These are phyloP conservation scores for Phytophthora idaei DNA, from an alignment of 352 stramenopile species.

Conservation along the genomic window DNA sequence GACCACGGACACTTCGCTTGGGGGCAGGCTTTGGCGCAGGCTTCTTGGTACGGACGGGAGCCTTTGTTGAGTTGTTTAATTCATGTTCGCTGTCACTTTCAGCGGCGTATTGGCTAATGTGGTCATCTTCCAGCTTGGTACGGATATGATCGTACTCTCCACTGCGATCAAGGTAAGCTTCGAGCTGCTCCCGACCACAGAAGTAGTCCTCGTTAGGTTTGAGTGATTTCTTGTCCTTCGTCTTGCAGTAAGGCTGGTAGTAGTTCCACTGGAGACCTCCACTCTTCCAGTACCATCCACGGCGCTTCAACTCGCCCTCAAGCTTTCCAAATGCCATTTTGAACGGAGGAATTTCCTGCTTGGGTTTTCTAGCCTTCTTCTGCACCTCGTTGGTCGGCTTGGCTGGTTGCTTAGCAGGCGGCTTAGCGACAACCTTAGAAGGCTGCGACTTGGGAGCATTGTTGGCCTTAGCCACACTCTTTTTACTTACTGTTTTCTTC, in stretches of 20 bases:
- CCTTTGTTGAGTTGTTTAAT: slow-evolving; percentile 17
- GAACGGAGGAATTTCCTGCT: slow-evolving; percentile 51
- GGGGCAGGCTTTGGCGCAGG: background rate
- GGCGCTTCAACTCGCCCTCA: slow-evolving; percentile 54
- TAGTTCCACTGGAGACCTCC: slow-evolving; percentile 52
- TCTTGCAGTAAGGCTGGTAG: slow-evolving; percentile 57
- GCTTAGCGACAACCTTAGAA: slow-evolving; percentile 2
- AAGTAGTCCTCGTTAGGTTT: slow-evolving; percentile 56
- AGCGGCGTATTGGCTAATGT: slow-evolving; percentile 24
- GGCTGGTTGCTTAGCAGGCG: background rate
- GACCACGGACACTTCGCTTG: slow-evolving; percentile 1
- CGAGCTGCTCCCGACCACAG: slow-evolving; percentile 42
- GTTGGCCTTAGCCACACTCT: background rate
- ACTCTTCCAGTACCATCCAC: slow-evolving; percentile 73
- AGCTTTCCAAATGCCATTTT: slow-evolving; percentile 67
- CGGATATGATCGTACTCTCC: slow-evolving; percentile 51
- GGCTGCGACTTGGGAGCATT: slow-evolving; percentile 12
- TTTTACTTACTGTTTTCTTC: slow-evolving; percentile 17
- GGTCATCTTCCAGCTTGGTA: slow-evolving; percentile 46
- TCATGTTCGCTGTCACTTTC: slow-evolving; percentile 29
- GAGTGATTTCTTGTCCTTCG: slow-evolving; percentile 33
- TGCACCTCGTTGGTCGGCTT: slow-evolving; percentile 5
- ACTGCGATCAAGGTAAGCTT: slow-evolving; percentile 45
- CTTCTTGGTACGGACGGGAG: background rate
- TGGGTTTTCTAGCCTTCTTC: slow-evolving; percentile 25